A percentile compares a stretch with the other conserved stretches of the same genome.
Conservation (phyloP, 192 early-diverging fungal species). For the Coemansia umbellata region DNA sequence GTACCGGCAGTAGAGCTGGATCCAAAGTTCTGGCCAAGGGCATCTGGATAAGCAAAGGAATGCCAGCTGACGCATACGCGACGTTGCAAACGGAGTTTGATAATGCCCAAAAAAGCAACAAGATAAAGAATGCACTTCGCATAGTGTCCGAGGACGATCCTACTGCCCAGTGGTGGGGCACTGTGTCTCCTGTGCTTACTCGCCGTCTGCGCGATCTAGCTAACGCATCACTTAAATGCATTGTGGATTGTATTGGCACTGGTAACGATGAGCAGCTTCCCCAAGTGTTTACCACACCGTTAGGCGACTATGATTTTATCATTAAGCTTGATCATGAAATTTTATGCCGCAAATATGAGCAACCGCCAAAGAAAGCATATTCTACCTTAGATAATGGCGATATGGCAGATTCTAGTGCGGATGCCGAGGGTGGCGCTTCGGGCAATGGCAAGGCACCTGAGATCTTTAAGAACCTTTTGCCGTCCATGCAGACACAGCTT, state of each 20-base stretch:
- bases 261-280: conserved; percentile 24
- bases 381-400: no score
- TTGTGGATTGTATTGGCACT: conserved; percentile 34
- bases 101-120: conserved; percentile 43
- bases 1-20: neutral
- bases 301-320: conserved; percentile 72
- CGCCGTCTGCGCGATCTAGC: conserved; percentile 60
- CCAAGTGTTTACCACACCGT: conserved; percentile 77
- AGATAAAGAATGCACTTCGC: conserved; percentile 11
- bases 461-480: conserved; percentile 72
- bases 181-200: conserved; percentile 29
- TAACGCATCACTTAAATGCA: conserved; percentile 55
- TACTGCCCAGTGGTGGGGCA: conserved; percentile 27
- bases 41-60: conserved; percentile 16
- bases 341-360: conserved; percentile 59
- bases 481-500: conserved; percentile 1
- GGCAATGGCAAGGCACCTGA: conserved; percentile 22
- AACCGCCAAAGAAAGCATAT: conserved; percentile 52
- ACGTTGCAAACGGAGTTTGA: conserved; percentile 52
- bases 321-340: conserved; percentile 58
- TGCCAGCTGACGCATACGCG: conserved; percentile 10
- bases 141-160: conserved; percentile 37
- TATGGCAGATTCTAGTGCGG: neutral
- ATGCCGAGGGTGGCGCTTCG: neutral
- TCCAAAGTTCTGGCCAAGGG: conserved; percentile 18